Evolutionary conservation across 1,284 basidiomycete genomes (phyloP).

Genomic region (Leccinum subatratum): DNA sequence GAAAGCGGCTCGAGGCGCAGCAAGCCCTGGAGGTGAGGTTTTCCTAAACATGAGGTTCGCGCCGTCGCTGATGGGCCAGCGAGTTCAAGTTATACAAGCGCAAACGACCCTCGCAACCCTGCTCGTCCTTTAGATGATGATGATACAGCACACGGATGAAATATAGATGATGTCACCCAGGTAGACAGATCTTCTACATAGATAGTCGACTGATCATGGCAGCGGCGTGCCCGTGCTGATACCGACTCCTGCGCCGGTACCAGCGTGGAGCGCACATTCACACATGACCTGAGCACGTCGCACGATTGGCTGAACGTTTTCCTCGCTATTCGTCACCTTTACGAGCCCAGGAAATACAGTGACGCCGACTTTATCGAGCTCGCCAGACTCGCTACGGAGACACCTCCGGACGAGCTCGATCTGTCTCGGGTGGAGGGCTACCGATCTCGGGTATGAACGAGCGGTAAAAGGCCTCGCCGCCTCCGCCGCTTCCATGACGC

Average conservation of each 20-base stretch:
- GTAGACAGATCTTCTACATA: neutral
- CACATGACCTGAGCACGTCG: slow-evolving; percentile 79
- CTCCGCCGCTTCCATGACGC: slow-evolving; percentile 55
- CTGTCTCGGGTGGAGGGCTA: slow-evolving; percentile 57
- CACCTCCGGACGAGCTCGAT: slow-evolving; percentile 78
- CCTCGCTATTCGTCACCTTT: slow-evolving; percentile 54
- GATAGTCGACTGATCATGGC: neutral
- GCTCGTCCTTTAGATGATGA: slow-evolving; percentile 49
- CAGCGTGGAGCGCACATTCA: slow-evolving; percentile 58
- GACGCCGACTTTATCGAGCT: slow-evolving; percentile 67
- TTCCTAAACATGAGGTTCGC: neutral
- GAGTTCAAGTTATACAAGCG: slow-evolving; percentile 70
- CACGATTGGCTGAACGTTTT: slow-evolving; percentile 66
- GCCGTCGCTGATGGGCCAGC: slow-evolving; percentile 2
- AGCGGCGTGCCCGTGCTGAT: neutral
- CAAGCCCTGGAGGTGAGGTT: slow-evolving; percentile 81
- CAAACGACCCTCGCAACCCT: slow-evolving; percentile 73
- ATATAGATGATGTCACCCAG: slow-evolving; percentile 16
- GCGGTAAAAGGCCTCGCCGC: slow-evolving; percentile 69
- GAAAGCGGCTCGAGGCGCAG: slow-evolving; percentile 80
- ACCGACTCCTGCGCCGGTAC: neutral
- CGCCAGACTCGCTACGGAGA: slow-evolving; percentile 64
- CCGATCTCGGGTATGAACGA: slow-evolving; percentile 77
- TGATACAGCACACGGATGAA: slow-evolving; percentile 7
- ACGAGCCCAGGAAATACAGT: slow-evolving; percentile 81